phyloP scores from a whole-genome alignment of 2,329 filamentous ascomycete species.

The Beauveria varroae region DNA sequence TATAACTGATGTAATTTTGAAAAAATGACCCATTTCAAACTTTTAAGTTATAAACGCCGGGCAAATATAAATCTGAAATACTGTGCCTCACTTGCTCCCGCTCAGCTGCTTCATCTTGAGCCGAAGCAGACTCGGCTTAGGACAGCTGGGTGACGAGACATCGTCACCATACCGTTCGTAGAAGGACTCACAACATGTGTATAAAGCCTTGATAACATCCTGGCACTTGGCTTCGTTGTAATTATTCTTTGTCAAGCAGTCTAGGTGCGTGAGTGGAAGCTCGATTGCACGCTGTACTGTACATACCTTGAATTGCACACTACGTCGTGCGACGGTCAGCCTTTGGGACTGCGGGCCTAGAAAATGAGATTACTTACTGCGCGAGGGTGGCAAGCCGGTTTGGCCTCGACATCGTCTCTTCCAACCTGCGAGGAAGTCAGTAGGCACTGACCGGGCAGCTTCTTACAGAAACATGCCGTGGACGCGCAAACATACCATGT shows the following conservation, averaged over 20 bases:
- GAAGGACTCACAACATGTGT: slow-evolving; percentile 87
- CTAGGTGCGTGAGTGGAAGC: slow-evolving; percentile 35
- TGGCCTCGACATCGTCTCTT: slow-evolving; percentile 63
- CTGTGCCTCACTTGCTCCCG: slow-evolving; percentile 20
- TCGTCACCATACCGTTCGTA: slow-evolving; percentile 72
- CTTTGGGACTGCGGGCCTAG: not conserved
- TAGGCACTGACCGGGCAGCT: not conserved
- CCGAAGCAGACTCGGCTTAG: slow-evolving; percentile 69
- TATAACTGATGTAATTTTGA: too few relatives aligned
- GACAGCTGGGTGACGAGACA: slow-evolving; percentile 74
- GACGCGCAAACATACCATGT: not conserved
- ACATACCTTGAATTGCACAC: slow-evolving; percentile 83
- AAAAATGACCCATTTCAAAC: too few relatives aligned
- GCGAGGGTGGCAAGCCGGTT: slow-evolving; percentile 77
- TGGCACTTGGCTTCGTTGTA: slow-evolving; percentile 84
- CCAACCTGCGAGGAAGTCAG: slow-evolving; percentile 24
- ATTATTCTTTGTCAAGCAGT: slow-evolving; percentile 74
- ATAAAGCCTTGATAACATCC: slow-evolving; percentile 71
- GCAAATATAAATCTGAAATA: too few relatives aligned
- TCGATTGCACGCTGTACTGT: not conserved
- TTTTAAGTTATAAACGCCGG: too few relatives aligned
- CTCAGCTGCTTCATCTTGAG: slow-evolving; percentile 78
- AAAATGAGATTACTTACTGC: slow-evolving; percentile 50
- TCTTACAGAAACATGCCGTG: not conserved
- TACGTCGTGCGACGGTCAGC: slow-evolving; percentile 32